A percentile compares a stretch with the other conserved stretches of the same genome.
Evolutionary conservation across 805 yeast genomes (phyloP).

Genomic region (Wickerhamiella siamensis): DNA sequence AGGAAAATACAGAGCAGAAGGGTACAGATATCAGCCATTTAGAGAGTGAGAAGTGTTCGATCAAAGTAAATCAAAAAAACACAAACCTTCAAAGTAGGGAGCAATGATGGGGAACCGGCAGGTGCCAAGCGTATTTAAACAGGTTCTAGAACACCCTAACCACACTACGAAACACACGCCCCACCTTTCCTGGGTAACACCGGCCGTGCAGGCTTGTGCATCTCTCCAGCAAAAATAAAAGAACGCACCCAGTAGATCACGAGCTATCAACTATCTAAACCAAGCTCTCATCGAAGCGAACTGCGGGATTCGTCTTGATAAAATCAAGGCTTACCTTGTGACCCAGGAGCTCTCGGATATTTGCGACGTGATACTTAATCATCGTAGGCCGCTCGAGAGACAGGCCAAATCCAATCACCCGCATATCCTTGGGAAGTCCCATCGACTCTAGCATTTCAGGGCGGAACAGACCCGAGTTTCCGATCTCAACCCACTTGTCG

Average conservation of each 20-base stretch:
- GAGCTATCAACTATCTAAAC: constrained; percentile 22
- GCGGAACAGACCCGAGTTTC: constrained; percentile 98
- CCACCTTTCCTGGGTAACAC: too few relatives aligned
- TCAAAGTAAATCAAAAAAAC: too few relatives aligned
- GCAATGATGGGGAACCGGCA: too few relatives aligned
- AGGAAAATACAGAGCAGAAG: constrained; percentile 31
- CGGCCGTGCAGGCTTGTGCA: too few relatives aligned
- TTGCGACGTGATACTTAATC: constrained; percentile 93
- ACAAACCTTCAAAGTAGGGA: too few relatives aligned
- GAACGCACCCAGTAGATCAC: too few relatives aligned
- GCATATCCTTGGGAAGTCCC: constrained; percentile 90
- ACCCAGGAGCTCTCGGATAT: constrained; percentile 92
- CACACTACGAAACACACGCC: too few relatives aligned
- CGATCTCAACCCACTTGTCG: constrained; percentile 97
- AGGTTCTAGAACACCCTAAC: too few relatives aligned
- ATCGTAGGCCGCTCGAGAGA: constrained; percentile 97
- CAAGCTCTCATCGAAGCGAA: constrained; percentile 76
- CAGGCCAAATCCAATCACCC: constrained; percentile 96
- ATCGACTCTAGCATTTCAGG: constrained; percentile 98
- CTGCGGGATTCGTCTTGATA: constrained; percentile 93
- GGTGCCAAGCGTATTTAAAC: too few relatives aligned
- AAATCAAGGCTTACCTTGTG: constrained; percentile 92
- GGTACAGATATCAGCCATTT: constrained; percentile 10
- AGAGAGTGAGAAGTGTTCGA: background rate
- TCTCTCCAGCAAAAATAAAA: too few relatives aligned